Evolutionary conservation across 2,329 filamentous ascomycete genomes (phyloP), one percentile per base, ranked within the genome.

Genomic region (Paramyrothecium roridum): DNA sequence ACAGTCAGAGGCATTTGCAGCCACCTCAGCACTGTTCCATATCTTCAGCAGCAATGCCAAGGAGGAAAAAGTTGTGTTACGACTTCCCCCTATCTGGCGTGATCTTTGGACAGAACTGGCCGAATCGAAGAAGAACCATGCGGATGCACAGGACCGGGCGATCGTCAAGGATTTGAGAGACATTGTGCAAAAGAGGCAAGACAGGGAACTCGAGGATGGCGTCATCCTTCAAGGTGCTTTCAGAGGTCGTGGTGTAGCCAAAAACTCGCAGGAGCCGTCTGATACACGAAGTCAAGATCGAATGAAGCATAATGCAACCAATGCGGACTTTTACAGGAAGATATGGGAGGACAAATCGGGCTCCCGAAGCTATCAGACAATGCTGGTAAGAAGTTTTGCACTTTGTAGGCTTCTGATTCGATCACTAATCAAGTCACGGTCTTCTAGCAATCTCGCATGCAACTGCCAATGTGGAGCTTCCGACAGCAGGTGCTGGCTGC

Each of bases 401-500:
- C 30, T 33, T 8, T 17, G n/a, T 7, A 47, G 7, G 3, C 20
- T 34, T 40, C 26, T 22, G 16, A 22, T 13, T 43, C 13, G 10
- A 7, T 19, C 40, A n/a, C n/a, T n/a, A 45, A 20, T 13, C 16
- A 13, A 49, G 57, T 61, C 47, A 61, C 47, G 13, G 11, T 30
- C 26, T 7, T 10, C 8, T 57, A 79, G 71, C 74, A 82, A 68
- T 85, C 81, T 33, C 86, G 95, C 54, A 87, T 85, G 78, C 89
- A 89, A 63, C 81, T 99, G 19, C 95, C 95, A 0, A 96, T 99
- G 78, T 97, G 90, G 84, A 80, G 83, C 13, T 97, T 95, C 70
- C 88, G 87, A 61, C 77, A 90, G 13, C 82, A 91, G 51, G 91
- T 97, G 8, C 76, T 98, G 13, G 79, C 84, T 23, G 84, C 90